A percentile compares a stretch with the other conserved stretches of the same genome.
These are phyloP conservation scores for Hsuehochloa calcarea DNA, from an alignment of 176 grass and related monocot genomes.

Conservation along the genomic window DNA sequence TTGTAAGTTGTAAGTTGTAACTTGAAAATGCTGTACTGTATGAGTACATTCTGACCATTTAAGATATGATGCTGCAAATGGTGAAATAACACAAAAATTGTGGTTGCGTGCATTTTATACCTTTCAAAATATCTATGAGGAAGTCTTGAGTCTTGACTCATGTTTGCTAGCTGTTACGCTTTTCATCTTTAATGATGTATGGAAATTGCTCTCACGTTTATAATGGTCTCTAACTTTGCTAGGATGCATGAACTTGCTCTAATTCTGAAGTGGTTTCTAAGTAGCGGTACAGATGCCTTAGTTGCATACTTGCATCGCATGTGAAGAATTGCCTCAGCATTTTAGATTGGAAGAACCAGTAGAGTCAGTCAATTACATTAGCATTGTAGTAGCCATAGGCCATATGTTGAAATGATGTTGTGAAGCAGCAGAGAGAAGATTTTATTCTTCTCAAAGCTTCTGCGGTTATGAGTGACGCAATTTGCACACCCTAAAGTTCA, in stretches of 20 bases:
- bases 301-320: neutral
- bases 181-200: neutral
- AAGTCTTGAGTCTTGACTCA: neutral
- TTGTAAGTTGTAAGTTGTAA: constrained; percentile 50
- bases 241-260: neutral
- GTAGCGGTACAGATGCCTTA: neutral
- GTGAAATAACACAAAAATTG: constrained; percentile 32
- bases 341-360: neutral
- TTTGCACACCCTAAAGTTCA: neutral
- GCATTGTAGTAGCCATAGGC: neutral
- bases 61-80: constrained; percentile 16
- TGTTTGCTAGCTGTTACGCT: neutral
- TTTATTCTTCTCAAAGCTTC: neutral
- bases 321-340: neutral
- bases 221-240: neutral
- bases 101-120: constrained; percentile 9
- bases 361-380: constrained; percentile 3
- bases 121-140: neutral
- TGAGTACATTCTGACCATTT: constrained; percentile 7
- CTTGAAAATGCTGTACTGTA: constrained; percentile 41
- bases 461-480: neutral
- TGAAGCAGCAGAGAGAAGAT: neutral
- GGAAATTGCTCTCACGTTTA: neutral
- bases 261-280: neutral
- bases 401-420: neutral